phyloP scores from a whole-genome alignment of 371 early-diverging fungal species.

The Nematocida sp. region DNA sequence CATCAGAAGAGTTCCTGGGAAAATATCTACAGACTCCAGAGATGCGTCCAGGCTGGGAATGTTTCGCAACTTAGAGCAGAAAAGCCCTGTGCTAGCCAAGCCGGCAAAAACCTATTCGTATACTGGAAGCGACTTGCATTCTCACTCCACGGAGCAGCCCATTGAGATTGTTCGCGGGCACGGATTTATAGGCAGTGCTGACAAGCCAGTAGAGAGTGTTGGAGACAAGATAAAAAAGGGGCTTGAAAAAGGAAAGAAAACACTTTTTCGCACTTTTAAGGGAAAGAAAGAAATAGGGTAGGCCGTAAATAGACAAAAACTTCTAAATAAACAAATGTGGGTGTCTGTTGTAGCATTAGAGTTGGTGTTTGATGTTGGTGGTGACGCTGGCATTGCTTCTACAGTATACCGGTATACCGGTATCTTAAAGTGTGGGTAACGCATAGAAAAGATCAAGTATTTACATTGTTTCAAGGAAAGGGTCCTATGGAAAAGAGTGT shows the following conservation, averaged over 20 bases:
- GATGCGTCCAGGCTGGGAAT: constrained; percentile 11
- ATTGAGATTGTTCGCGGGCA: constrained; percentile 19
- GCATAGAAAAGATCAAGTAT: no score
- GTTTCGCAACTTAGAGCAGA: constrained; percentile 22
- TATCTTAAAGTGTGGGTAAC: no score
- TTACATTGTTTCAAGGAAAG: no score
- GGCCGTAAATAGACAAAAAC: neutral
- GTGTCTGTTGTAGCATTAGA: no score
- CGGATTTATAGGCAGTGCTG: constrained; percentile 40
- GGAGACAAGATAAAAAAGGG: constrained; percentile 22
- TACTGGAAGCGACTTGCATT: neutral
- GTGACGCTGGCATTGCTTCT: no score
- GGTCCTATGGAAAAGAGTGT: no score
- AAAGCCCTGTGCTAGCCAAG: no score
- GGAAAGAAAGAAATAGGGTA: neutral
- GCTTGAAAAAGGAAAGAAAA: constrained; percentile 46
- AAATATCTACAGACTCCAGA: neutral
- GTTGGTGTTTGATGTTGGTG: no score
- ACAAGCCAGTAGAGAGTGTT: constrained; percentile 13
- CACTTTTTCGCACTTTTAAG: constrained; percentile 17
- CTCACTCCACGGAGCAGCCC: neutral
- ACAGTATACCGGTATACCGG: no score
- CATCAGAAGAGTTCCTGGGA: constrained; percentile 31
- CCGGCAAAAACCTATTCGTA: no score
- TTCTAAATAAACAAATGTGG: neutral